Percentiles rank a stretch among this genome's conserved stretches.
Conservation (phyloP, 78 protist species). For the Mantamonas sphyraenae region DNA sequence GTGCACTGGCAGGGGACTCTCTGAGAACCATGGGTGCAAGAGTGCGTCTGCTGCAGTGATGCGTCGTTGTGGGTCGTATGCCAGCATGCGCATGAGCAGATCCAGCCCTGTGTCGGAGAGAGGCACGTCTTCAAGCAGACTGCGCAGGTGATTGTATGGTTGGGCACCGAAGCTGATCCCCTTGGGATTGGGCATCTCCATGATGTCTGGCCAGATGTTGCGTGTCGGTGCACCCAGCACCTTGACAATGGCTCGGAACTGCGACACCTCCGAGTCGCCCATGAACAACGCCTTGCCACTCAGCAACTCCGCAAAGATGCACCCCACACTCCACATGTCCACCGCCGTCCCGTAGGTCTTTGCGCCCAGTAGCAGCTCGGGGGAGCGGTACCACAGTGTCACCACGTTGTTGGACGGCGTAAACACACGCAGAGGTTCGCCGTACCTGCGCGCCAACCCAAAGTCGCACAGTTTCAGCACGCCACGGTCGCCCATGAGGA, state of each 20-base stretch:
- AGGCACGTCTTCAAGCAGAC: no score
- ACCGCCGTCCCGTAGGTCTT: conserved; percentile 25
- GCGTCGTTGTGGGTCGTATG: conserved; percentile 59
- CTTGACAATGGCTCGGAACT: background rate
- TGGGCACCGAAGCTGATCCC: no score
- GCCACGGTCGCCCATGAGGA: conserved; percentile 15
- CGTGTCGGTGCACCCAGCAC: conserved; percentile 8
- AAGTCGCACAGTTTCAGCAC: conserved; percentile 20
- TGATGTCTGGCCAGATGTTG: background rate
- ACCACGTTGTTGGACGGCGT: conserved; percentile 30
- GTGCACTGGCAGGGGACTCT: conserved; percentile 35
- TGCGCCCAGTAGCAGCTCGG: conserved; percentile 64
- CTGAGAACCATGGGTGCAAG: conserved; percentile 73
- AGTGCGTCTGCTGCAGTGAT: conserved; percentile 72
- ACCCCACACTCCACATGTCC: conserved; percentile 52
- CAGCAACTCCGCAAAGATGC: conserved; percentile 35
- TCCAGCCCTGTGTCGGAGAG: no score
- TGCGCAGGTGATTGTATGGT: no score
- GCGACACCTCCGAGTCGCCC: conserved; percentile 4
- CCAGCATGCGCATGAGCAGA: conserved; percentile 42
- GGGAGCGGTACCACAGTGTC: conserved; percentile 79
- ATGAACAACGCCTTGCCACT: conserved; percentile 11
- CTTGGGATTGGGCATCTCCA: background rate
- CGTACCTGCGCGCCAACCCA: conserved; percentile 11
- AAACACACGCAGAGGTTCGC: conserved; percentile 7